Conservation (phyloP, 2,329 filamentous ascomycete species). For the Aspergillus nomiae region DNA sequence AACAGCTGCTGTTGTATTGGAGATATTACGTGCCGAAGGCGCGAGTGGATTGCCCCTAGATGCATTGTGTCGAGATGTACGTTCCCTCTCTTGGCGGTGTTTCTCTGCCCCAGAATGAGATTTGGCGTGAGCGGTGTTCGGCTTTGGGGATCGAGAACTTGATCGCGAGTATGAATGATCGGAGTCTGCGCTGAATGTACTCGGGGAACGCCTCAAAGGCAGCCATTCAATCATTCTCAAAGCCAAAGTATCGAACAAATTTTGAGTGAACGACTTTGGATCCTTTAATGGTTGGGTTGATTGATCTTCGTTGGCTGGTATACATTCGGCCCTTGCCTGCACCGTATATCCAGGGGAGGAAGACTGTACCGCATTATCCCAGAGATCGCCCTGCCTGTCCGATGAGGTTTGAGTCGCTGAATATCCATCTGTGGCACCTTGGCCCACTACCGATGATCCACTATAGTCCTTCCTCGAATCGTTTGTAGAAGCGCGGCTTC, state of each 20-base stretch:
- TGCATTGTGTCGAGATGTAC: conserved; percentile 10
- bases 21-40: conserved; percentile 30
- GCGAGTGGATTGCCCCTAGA: conserved; percentile 27
- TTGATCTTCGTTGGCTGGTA: conserved; percentile 22
- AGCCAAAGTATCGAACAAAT: conserved; percentile 53
- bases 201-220: conserved; percentile 39
- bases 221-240: conserved; percentile 51
- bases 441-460: background rate
- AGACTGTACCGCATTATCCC: background rate
- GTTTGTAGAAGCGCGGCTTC: conserved; percentile 29
- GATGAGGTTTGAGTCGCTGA: background rate
- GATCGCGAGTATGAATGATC: conserved; percentile 9
- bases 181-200: conserved; percentile 19
- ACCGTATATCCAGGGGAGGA: conserved; percentile 1
- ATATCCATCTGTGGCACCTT: background rate
- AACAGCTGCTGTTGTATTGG: conserved; percentile 32
- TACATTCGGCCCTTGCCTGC: conserved; percentile 12
- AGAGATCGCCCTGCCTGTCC: background rate
- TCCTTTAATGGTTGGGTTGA: conserved; percentile 50
- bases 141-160: conserved; percentile 15
- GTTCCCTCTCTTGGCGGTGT: conserved; percentile 11
- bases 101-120: conserved; percentile 12
- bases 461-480: conserved; percentile 8
- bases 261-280: conserved; percentile 64
- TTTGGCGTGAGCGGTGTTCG: conserved; percentile 11